These are phyloP conservation scores for Arbutus unedo DNA, from an alignment of 148 eudicot species.

Conservation along the genomic window DNA sequence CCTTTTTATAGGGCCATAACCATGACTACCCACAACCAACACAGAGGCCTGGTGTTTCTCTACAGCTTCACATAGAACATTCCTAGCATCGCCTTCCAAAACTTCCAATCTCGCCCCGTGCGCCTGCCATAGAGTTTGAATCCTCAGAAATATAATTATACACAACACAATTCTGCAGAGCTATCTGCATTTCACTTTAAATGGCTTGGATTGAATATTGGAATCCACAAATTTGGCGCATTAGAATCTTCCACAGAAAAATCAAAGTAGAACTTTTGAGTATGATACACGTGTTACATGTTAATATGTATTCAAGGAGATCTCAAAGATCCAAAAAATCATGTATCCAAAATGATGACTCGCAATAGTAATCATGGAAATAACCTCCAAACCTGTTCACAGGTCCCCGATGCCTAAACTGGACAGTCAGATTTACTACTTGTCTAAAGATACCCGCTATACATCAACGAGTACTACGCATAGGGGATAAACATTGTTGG, in stretches of 20 bases:
- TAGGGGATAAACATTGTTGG: not conserved
- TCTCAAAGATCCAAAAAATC: not conserved
- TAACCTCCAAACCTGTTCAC: not conserved
- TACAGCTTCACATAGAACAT: constrained; percentile 71
- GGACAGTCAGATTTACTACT: not conserved
- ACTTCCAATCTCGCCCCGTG: constrained; percentile 43
- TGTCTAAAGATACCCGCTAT: not conserved
- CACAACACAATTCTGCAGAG: not conserved
- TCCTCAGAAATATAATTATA: constrained; percentile 8
- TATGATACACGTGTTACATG: not conserved
- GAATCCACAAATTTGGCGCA: no score
- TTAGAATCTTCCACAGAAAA: not conserved
- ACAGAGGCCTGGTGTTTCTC: constrained; percentile 68
- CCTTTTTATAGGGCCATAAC: constrained; percentile 83
- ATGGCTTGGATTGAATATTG: not conserved
- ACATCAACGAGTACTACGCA: not conserved
- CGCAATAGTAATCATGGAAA: not conserved
- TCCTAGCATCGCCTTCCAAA: constrained; percentile 80
- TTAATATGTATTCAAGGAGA: not conserved
- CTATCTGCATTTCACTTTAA: not conserved
- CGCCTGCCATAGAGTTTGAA: constrained; percentile 38
- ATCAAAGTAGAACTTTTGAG: not conserved
- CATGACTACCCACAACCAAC: constrained; percentile 77
- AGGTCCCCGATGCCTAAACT: not conserved
- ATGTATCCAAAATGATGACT: not conserved